These are phyloP conservation scores for Myriosclerotinia duriaeana DNA, from an alignment of 2,329 filamentous ascomycete species.

Conservation along the genomic window DNA sequence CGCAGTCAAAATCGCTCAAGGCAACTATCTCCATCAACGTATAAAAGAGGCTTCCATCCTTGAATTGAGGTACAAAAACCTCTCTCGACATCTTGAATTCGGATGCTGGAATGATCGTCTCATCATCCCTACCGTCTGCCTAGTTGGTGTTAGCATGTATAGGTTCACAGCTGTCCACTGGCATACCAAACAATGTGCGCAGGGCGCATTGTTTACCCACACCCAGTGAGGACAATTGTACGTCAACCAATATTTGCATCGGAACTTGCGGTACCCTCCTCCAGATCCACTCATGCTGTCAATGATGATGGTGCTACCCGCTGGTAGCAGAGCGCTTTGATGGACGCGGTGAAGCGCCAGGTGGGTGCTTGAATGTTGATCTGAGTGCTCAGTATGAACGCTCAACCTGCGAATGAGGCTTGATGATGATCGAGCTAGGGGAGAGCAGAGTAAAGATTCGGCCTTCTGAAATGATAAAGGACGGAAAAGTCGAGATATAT, in stretches of 20 bases:
- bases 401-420: neutral
- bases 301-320: slow-evolving; percentile 35
- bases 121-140: slow-evolving; percentile 53
- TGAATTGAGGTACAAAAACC: slow-evolving; percentile 48
- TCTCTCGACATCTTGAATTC: slow-evolving; percentile 43
- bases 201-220: slow-evolving; percentile 52
- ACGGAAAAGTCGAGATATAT: neutral
- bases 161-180: slow-evolving; percentile 10
- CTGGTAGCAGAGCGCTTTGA: slow-evolving; percentile 9
- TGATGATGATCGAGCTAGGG: neutral
- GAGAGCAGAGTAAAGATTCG: neutral
- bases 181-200: slow-evolving; percentile 52
- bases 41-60: slow-evolving; percentile 50
- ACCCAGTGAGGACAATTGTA: slow-evolving; percentile 56
- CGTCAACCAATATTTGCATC: slow-evolving; percentile 55
- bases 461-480: neutral
- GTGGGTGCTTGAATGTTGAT: neutral
- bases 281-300: slow-evolving; percentile 37
- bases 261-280: slow-evolving; percentile 50
- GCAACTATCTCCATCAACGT: slow-evolving; percentile 49
- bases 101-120: neutral
- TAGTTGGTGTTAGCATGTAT: slow-evolving; percentile 34
- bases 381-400: neutral
- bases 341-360: neutral
- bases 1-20: slow-evolving; percentile 35